Base-by-base conservation (phyloP, 495 filamentous ascomycete genomes). In the Aspergillus avenaceus region DNA sequence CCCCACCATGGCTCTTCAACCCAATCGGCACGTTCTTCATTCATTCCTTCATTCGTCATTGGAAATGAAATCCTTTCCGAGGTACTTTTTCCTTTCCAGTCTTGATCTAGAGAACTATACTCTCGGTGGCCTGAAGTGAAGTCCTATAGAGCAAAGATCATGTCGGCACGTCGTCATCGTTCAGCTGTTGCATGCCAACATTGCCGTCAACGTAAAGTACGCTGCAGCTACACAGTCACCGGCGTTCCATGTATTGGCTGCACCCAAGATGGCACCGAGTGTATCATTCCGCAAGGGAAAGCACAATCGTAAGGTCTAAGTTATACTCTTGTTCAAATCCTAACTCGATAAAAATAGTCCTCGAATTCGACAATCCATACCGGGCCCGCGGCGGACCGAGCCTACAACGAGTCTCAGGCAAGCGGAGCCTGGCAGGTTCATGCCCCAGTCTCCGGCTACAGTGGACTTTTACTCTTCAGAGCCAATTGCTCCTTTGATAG, bases 201-300 rank as follows among this genome's bases (percentile, higher is more conserved):
- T 14, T 66, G 63, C 38, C 56, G 63, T 8, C 52, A 60, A 37
- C 63, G 63, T 8, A 66, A 64, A 52, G 63, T 66, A 2, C 61
- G 63, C 4, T 66, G 63, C 44, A 66, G 59, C 42, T 22, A 62
- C 22, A 55, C 46, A 2, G 52, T 66, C 21, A 66, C 63, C 2
- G 61, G 63, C 11, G 27, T 64, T 0, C 63, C 63, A n/a, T 66
- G 61, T 21, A 51, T 55, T 23, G 63, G 54, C 0, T 66, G 63
- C 50, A 50, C 59, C 2, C 63, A 66, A 49, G 61, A 66, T 41
- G 45, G 52, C 8, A 40, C 50, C 5, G 45, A 61, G 24, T 66
- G 63, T 34, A 41, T 59, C 11, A 52, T 66, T 8, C 24, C 52
- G 16, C 29, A 36, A 26, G 51, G 19, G 36, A 22, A 40, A 44